These are phyloP conservation scores for Hexamita inflata DNA, from an alignment of 208 protist genomes.

Conservation along the genomic window DNA sequence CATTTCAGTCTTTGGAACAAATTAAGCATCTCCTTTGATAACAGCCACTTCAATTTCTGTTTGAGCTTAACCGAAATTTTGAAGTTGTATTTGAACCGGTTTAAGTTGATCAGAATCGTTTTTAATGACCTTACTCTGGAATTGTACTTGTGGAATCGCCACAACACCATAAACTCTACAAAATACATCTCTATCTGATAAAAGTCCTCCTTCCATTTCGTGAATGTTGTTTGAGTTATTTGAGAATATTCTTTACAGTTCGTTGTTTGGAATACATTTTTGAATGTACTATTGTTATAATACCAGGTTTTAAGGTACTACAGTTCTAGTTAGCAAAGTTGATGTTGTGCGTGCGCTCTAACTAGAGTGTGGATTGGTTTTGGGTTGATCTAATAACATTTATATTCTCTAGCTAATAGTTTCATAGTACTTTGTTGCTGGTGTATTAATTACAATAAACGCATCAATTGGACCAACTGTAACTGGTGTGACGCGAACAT, in stretches of 20 bases:
- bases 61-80: background rate
- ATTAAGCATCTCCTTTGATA: background rate
- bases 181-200: background rate
- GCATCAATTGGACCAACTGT: constrained; percentile 4
- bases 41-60: background rate
- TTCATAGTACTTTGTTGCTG: background rate
- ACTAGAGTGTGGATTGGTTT: too few species aligned
- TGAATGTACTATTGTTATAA: too few species aligned
- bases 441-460: constrained; percentile 27
- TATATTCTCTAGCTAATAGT: background rate
- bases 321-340: too few species aligned
- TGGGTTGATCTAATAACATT: background rate
- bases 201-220: background rate
- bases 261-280: too few species aligned
- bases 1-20: background rate
- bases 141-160: background rate
- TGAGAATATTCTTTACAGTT: too few species aligned
- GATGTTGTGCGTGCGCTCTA: too few species aligned
- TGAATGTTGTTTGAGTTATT: too few species aligned
- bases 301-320: too few species aligned
- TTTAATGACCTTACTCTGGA: background rate
- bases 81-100: background rate
- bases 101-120: background rate
- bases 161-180: background rate
- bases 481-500: background rate